These are phyloP conservation scores for Capsicum chinense DNA, from an alignment of 257 asterid genomes.

Conservation along the genomic window DNA sequence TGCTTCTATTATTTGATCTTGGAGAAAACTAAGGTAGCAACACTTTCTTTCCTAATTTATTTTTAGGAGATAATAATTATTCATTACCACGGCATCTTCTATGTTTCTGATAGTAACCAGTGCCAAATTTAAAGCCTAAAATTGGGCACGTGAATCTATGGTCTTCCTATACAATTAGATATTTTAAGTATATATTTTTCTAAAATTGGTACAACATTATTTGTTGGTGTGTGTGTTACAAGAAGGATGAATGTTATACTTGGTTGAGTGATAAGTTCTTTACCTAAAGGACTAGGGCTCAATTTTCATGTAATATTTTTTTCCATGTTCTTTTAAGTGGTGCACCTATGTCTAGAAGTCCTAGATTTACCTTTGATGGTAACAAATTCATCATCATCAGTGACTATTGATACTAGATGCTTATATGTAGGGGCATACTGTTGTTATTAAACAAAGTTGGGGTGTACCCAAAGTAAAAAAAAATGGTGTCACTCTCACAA, in stretches of 20 bases:
- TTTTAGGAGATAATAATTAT: conserved; percentile 13
- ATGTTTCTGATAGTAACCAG: not conserved
- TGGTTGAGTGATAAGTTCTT: no score
- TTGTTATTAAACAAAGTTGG: conserved; percentile 98
- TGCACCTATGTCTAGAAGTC: no score
- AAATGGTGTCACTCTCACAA: conserved; percentile 97
- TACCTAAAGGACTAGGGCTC: no score
- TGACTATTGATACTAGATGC: conserved; percentile 10
- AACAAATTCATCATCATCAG: not conserved
- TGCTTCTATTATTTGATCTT: not conserved
- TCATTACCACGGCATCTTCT: not conserved
- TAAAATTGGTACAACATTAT: no score
- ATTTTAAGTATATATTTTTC: no score
- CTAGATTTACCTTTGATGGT: not conserved
- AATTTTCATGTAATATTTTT: no score
- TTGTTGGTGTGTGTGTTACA: no score
- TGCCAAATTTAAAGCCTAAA: no score
- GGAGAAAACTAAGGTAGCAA: conserved; percentile 29
- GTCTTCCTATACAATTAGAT: no score
- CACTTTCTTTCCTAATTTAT: not conserved
- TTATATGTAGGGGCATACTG: conserved; percentile 77
- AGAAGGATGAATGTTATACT: no score
- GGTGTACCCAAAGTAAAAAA: conserved; percentile 99
- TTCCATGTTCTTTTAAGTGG: no score
- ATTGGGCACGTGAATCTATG: no score